Evolutionary conservation across 257 asterid species (phyloP).

Genomic region (Linderniella brevidens): DNA sequence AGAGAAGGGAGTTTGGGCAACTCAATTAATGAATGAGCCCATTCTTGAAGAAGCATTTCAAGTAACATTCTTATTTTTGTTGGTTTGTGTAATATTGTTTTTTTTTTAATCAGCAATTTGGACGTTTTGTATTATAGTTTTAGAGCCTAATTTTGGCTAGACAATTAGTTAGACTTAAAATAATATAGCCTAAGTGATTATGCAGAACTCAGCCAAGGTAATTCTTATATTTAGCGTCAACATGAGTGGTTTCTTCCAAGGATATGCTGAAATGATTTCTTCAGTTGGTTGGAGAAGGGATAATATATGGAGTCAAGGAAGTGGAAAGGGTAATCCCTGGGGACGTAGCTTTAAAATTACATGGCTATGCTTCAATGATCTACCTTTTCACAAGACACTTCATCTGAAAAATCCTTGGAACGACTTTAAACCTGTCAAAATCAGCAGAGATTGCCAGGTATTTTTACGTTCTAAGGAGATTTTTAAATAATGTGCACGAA

Average conservation of each 20-base stretch:
- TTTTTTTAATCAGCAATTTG: conserved; percentile 15
- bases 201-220: conserved; percentile 92
- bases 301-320: conserved; percentile 68
- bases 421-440: conserved; percentile 80
- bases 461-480: conserved; percentile 11
- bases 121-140: conserved; percentile 14
- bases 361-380: conserved; percentile 63
- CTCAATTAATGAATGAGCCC: conserved; percentile 96
- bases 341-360: conserved; percentile 80
- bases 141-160: too few relatives aligned
- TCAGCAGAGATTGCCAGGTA: conserved; percentile 98
- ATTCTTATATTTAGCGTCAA: conserved; percentile 95
- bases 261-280: conserved; percentile 93
- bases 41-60: conserved; percentile 90
- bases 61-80: conserved; percentile 36
- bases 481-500: conserved; percentile 7
- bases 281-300: conserved; percentile 81
- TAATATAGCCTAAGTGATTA: conserved; percentile 29
- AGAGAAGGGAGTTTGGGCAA: conserved; percentile 88
- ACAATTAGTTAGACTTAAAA: conserved; percentile 9
- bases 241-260: conserved; percentile 97
- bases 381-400: conserved; percentile 80
- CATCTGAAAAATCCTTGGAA: conserved; percentile 92
- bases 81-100: conserved; percentile 23
- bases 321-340: conserved; percentile 69